A percentile compares a stretch with the other conserved stretches of the same genome.
These are phyloP conservation scores for Aspergillus bridgeri DNA, from an alignment of 495 filamentous ascomycete genomes.

Conservation along the genomic window DNA sequence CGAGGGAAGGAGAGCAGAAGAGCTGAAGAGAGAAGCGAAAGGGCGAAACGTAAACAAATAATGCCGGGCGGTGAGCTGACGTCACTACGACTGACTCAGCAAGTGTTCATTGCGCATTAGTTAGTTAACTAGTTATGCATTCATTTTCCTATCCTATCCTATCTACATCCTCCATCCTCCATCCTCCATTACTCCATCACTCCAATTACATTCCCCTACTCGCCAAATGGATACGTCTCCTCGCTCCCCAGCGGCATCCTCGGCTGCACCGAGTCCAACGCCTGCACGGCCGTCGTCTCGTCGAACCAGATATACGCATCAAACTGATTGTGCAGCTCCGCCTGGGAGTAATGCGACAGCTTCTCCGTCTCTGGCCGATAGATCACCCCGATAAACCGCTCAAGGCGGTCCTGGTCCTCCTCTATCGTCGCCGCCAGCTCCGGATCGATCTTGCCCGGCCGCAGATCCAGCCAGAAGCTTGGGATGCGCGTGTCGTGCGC, in stretches of 20 bases:
- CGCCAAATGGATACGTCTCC: slow-evolving; percentile 58
- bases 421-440: slow-evolving; percentile 39
- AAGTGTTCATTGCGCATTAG: no score
- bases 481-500: slow-evolving; percentile 43
- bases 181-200: not conserved
- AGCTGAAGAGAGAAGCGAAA: not conserved
- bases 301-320: slow-evolving; percentile 59
- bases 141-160: not conserved
- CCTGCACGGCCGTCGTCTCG: slow-evolving; percentile 45
- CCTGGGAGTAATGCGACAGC: slow-evolving; percentile 52
- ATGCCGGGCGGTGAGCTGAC: slow-evolving; percentile 25
- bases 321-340: slow-evolving; percentile 52
- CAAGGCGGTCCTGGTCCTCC: slow-evolving; percentile 34
- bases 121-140: no score
- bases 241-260: slow-evolving; percentile 40
- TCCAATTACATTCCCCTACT: slow-evolving; percentile 23
- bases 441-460: slow-evolving; percentile 33
- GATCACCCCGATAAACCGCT: slow-evolving; percentile 61
- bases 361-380: slow-evolving; percentile 54
- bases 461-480: slow-evolving; percentile 49
- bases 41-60: slow-evolving; percentile 18
- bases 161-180: not conserved
- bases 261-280: slow-evolving; percentile 52
- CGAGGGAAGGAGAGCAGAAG: slow-evolving; percentile 7
- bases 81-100: slow-evolving; percentile 10